These are phyloP conservation scores for Heliamphora exappendiculata DNA, from an alignment of 148 eudicot genomes.

Conservation along the genomic window DNA sequence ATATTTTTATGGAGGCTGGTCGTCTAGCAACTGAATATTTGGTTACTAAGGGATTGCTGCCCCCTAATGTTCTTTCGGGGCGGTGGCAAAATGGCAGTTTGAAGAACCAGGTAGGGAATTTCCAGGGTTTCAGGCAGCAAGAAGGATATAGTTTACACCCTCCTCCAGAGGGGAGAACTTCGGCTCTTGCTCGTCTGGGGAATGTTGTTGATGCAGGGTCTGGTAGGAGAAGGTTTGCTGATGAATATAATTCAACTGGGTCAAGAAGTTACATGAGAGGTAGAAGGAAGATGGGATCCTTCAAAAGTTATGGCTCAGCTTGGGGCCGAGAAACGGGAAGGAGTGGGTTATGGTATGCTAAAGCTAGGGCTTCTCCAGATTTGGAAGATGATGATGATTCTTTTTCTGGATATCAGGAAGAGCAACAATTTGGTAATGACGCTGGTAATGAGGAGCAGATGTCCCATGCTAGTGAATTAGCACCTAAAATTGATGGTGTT, in stretches of 20 bases:
- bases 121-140: constrained; percentile 32
- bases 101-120: constrained; percentile 33
- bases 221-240: constrained; percentile 34
- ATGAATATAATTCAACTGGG: constrained; percentile 26
- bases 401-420: constrained; percentile 17
- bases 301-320: constrained; percentile 41
- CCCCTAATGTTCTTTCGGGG: constrained; percentile 51
- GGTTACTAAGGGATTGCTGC: constrained; percentile 65
- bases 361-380: constrained; percentile 22
- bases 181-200: constrained; percentile 32
- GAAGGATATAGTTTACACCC: constrained; percentile 27
- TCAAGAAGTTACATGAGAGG: constrained; percentile 35
- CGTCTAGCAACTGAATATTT: constrained; percentile 79
- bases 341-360: constrained; percentile 48
- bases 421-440: constrained; percentile 27
- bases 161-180: constrained; percentile 24
- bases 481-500: constrained; percentile 23
- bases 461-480: constrained; percentile 28
- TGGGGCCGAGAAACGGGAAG: constrained; percentile 40
- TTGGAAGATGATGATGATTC: constrained; percentile 30
- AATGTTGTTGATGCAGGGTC: constrained; percentile 32
- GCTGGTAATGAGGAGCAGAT: constrained; percentile 22
- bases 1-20: constrained; percentile 89
- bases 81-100: constrained; percentile 47
- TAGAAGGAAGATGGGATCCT: constrained; percentile 43